phyloP scores from a whole-genome alignment of 106 monocot species.

The Dioscorea zingiberensis region DNA sequence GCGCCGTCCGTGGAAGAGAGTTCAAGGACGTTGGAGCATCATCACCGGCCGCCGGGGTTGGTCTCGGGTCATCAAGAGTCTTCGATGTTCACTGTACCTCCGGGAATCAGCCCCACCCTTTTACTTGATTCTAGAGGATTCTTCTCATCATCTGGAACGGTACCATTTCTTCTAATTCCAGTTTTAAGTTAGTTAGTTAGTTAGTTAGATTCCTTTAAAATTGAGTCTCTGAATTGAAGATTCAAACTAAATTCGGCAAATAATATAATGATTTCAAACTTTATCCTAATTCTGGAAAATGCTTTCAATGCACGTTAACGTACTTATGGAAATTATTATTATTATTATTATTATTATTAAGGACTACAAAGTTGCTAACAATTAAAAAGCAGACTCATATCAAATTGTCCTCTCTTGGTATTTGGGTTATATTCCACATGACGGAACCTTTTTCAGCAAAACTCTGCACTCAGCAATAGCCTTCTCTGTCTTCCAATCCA shows the following conservation, averaged over 20 bases:
- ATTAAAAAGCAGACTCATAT: too few species aligned
- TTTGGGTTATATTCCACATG: too few species aligned
- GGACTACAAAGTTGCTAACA: too few species aligned
- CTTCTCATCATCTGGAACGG: conserved; percentile 20
- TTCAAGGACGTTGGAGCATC: conserved; percentile 5
- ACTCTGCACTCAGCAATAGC: too few species aligned
- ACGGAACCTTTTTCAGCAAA: too few species aligned
- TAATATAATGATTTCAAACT: background rate
- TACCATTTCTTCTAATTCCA: too few species aligned
- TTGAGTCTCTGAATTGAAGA: background rate
- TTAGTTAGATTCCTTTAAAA: too few species aligned
- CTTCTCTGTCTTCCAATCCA: too few species aligned
- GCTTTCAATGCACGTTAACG: background rate
- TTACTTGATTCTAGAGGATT: conserved; percentile 36
- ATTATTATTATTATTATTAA: too few species aligned
- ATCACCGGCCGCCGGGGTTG: conserved; percentile 5
- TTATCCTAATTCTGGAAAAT: background rate
- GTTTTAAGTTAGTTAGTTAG: too few species aligned
- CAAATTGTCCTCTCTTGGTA: too few species aligned
- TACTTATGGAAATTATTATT: too few species aligned
- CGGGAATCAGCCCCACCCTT: conserved; percentile 35
- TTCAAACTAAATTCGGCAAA: background rate
- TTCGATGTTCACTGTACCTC: conserved; percentile 32
- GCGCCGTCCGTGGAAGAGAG: background rate
- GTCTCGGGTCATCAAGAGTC: conserved; percentile 1